Evolutionary conservation across 768 basidiomycete species (phyloP).

Genomic region (Hydnomerulius pinastri): DNA sequence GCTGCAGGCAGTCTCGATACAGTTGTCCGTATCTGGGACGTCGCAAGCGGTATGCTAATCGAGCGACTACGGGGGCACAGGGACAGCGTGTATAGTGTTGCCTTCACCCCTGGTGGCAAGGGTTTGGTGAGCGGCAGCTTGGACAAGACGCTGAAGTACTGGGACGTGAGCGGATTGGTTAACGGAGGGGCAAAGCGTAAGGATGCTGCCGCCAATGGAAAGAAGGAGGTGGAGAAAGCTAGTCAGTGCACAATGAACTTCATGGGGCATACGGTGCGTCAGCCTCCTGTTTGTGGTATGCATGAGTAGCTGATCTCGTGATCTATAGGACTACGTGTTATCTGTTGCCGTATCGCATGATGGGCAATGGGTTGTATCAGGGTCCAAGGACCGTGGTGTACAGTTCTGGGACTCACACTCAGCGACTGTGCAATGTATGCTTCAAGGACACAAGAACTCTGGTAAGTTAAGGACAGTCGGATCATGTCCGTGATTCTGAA

Average conservation of each 20-base stretch:
- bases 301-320: slow-evolving; percentile 3
- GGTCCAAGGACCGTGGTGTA: slow-evolving; percentile 94
- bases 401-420: slow-evolving; percentile 88
- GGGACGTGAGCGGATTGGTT: slow-evolving; percentile 61
- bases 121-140: slow-evolving; percentile 88
- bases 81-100: slow-evolving; percentile 86
- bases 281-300: not conserved
- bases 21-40: slow-evolving; percentile 81
- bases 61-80: slow-evolving; percentile 77
- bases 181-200: slow-evolving; percentile 34
- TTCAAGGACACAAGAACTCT: slow-evolving; percentile 76
- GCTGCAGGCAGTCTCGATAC: slow-evolving; percentile 74
- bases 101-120: slow-evolving; percentile 91
- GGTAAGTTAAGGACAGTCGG: slow-evolving; percentile 39
- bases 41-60: slow-evolving; percentile 60
- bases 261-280: slow-evolving; percentile 78
- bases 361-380: slow-evolving; percentile 93
- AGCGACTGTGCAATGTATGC: slow-evolving; percentile 86
- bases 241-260: slow-evolving; percentile 79
- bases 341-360: slow-evolving; percentile 85
- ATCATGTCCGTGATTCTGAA: slow-evolving; percentile 9
- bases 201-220: slow-evolving; percentile 41
- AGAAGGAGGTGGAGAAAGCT: slow-evolving; percentile 52
- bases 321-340: slow-evolving; percentile 64
- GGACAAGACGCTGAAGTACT: slow-evolving; percentile 86